phyloP scores from a whole-genome alignment of 2,329 filamentous ascomycete species.

The Atkinsonella hypoxylon region DNA sequence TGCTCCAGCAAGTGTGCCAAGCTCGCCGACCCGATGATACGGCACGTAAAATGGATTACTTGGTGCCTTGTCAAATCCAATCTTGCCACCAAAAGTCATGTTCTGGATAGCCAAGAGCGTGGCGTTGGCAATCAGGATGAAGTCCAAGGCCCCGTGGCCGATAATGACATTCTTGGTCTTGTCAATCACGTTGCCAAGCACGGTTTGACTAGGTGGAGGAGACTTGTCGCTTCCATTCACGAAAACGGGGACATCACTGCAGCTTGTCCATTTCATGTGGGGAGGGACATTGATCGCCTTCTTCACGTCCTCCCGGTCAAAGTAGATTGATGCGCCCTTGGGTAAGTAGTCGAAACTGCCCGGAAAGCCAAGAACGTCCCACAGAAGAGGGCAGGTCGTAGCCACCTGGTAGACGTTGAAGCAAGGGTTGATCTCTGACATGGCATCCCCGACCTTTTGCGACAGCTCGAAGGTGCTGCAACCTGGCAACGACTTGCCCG shows the following conservation, averaged over 20 bases:
- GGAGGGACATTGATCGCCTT: constrained; percentile 51
- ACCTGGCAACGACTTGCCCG: constrained; percentile 17
- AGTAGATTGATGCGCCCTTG: constrained; percentile 48
- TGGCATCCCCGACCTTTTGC: constrained; percentile 41
- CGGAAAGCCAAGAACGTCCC: constrained; percentile 61
- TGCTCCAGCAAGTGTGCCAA: constrained; percentile 32
- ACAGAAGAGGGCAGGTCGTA: constrained; percentile 57
- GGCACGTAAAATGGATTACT: constrained; percentile 56
- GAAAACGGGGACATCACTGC: constrained; percentile 29
- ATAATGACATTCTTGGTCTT: constrained; percentile 59
- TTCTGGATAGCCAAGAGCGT: constrained; percentile 64
- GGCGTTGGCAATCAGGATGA: constrained; percentile 53
- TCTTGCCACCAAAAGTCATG: constrained; percentile 62
- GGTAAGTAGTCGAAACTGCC: constrained; percentile 48
- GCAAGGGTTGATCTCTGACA: constrained; percentile 55
- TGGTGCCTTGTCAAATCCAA: constrained; percentile 54
- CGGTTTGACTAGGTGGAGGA: background rate
- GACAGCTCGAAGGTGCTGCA: constrained; percentile 41
- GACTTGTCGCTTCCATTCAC: constrained; percentile 20
- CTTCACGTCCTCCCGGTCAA: constrained; percentile 59
- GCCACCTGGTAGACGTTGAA: constrained; percentile 62
- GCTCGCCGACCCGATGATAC: constrained; percentile 4
- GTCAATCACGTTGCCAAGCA: constrained; percentile 57
- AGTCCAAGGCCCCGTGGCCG: constrained; percentile 61
- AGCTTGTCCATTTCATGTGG: constrained; percentile 40